These are phyloP conservation scores for Peronosclerospora sorghi DNA, from an alignment of 352 stramenopile species.

Conservation along the genomic window DNA sequence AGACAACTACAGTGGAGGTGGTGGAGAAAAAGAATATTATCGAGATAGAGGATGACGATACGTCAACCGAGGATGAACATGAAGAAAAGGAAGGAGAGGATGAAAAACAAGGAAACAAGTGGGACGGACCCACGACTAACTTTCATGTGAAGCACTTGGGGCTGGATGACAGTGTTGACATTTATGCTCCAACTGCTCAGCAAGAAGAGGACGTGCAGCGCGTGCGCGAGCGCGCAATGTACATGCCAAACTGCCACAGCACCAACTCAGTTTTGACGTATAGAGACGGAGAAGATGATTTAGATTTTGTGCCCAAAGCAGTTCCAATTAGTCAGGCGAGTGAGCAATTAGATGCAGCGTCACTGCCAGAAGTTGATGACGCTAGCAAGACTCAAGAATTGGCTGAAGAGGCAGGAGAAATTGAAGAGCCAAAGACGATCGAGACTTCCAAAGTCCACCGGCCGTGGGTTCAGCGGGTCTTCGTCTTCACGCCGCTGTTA, in stretches of 20 bases:
- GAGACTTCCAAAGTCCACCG: constrained; percentile 13
- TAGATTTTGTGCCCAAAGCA: constrained; percentile 38
- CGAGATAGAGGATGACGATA: constrained; percentile 1
- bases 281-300: constrained; percentile 50
- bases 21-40: background rate
- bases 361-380: constrained; percentile 29
- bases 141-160: constrained; percentile 77
- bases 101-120: constrained; percentile 18
- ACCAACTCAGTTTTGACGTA: constrained; percentile 23
- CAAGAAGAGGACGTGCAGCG: constrained; percentile 57
- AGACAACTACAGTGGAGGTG: constrained; percentile 3
- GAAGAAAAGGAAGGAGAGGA: constrained; percentile 5
- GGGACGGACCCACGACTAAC: constrained; percentile 49
- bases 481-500: constrained; percentile 24
- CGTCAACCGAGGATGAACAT: background rate
- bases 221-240: constrained; percentile 43
- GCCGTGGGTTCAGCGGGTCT: constrained; percentile 20
- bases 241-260: constrained; percentile 25
- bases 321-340: constrained; percentile 15
- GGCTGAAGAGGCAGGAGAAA: constrained; percentile 30
- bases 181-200: constrained; percentile 55
- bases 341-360: constrained; percentile 32
- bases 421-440: constrained; percentile 15
- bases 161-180: constrained; percentile 67
- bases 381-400: constrained; percentile 23